Conservation (phyloP, 2,329 filamentous ascomycete species). For the Coleophoma crateriformis region DNA sequence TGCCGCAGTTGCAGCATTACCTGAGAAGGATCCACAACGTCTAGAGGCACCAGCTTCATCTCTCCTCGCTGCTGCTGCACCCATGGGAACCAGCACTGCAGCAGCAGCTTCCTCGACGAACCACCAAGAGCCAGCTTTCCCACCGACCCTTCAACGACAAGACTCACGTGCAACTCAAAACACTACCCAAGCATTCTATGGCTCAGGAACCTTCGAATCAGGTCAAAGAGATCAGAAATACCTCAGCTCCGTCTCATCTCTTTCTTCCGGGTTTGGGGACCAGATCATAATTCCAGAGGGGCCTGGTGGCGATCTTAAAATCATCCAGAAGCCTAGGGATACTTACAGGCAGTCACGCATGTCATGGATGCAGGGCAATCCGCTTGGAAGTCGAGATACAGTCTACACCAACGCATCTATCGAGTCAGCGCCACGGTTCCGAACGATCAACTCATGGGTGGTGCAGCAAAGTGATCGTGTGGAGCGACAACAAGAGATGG, state of each 20-base stretch:
- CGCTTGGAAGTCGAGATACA: conserved; percentile 22
- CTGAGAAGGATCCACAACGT: conserved; percentile 8
- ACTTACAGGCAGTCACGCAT: conserved; percentile 19
- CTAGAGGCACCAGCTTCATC: conserved; percentile 7
- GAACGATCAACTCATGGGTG: conserved; percentile 58
- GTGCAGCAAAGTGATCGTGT: conserved; percentile 54
- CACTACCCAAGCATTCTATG: conserved; percentile 11
- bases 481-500: conserved; percentile 38
- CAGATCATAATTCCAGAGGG: conserved; percentile 46
- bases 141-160: conserved; percentile 5
- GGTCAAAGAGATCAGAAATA: conserved; percentile 16
- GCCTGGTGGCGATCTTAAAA: conserved; percentile 21
- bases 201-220: conserved; percentile 15
- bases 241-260: conserved; percentile 44
- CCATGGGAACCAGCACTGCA: conserved; percentile 7
- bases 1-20: conserved; percentile 5
- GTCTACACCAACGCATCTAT: conserved; percentile 23
- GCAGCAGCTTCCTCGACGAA: conserved; percentile 3
- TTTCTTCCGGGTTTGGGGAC: conserved; percentile 61
- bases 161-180: conserved; percentile 8
- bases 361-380: conserved; percentile 20
- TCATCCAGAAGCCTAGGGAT: conserved; percentile 5
- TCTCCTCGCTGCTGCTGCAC: conserved; percentile 8
- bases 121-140: conserved; percentile 7
- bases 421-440: conserved; percentile 43